Conservation (phyloP, 306 rosid genomes). For the Malus fusca region DNA sequence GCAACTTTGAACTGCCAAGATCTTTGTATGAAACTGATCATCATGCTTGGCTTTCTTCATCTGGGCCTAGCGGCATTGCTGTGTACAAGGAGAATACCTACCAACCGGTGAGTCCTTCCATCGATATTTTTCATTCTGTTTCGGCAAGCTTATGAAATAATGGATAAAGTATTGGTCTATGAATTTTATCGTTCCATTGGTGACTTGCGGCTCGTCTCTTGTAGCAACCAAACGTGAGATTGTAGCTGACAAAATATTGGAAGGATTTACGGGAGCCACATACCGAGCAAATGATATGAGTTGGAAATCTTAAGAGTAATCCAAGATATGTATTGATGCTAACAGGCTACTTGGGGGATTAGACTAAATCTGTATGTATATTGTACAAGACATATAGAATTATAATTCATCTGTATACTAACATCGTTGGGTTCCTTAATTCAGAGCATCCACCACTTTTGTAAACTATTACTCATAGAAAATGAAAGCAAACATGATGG, state of each 20-base stretch:
- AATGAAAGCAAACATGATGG: not conserved
- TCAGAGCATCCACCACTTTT: slow-evolving; percentile 15
- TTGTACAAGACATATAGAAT: slow-evolving; percentile 33
- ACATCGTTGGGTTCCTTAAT: not conserved
- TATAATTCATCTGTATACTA: slow-evolving; percentile 22
- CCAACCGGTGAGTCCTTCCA: slow-evolving; percentile 36
- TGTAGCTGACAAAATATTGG: slow-evolving; percentile 10
- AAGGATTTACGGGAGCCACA: not conserved
- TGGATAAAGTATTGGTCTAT: not conserved
- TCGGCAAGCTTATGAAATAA: not conserved
- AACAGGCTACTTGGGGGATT: not conserved
- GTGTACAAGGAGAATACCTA: slow-evolving; percentile 43
- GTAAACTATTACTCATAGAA: slow-evolving; percentile 35
- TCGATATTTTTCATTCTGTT: not conserved
- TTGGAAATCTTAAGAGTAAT: not conserved
- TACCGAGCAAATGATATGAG: not conserved
- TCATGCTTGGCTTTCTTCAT: slow-evolving; percentile 48
- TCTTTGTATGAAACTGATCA: slow-evolving; percentile 47
- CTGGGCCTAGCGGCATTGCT: slow-evolving; percentile 49
- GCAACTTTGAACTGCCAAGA: slow-evolving; percentile 38
- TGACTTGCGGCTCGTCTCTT: slow-evolving; percentile 14
- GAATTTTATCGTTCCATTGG: not conserved
- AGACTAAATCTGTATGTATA: slow-evolving; percentile 31
- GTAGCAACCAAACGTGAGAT: slow-evolving; percentile 45
- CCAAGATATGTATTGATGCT: not conserved